These are phyloP conservation scores for Drosera capensis DNA, from an alignment of 148 eudicot genomes.

Conservation along the genomic window DNA sequence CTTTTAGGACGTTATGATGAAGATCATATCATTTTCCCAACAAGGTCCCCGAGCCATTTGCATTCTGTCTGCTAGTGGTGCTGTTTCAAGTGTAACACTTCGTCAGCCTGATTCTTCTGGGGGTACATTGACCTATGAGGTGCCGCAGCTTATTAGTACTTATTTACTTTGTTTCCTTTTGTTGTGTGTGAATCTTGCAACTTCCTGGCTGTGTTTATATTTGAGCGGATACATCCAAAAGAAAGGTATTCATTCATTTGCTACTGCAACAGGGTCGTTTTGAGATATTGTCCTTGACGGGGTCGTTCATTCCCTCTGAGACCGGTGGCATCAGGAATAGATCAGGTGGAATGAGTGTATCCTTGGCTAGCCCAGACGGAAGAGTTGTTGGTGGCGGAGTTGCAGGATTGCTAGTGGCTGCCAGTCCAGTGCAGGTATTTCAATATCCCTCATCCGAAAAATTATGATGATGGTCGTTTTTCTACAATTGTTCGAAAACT, in stretches of 20 bases:
- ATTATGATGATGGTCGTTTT: too few species aligned
- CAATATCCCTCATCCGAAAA: too few species aligned
- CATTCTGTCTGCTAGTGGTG: conserved; percentile 86
- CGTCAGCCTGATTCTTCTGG: conserved; percentile 97
- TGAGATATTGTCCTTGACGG: conserved; percentile 89
- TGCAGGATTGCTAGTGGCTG: conserved; percentile 83
- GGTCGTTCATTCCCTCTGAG: conserved; percentile 89
- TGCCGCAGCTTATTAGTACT: conserved; percentile 8
- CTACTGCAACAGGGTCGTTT: conserved; percentile 58
- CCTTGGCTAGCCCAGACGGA: conserved; percentile 88
- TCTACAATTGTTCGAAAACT: too few species aligned
- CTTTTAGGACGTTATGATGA: conserved; percentile 81
- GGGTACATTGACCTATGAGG: conserved; percentile 98
- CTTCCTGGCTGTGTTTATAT: neutral
- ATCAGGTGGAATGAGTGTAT: conserved; percentile 96
- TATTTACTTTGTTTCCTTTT: neutral
- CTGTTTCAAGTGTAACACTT: conserved; percentile 87
- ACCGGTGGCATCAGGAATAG: conserved; percentile 77
- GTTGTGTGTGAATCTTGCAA: neutral
- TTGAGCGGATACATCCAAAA: neutral
- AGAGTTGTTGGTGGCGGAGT: conserved; percentile 97
- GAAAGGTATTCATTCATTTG: neutral
- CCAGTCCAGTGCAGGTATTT: conserved; percentile 86
- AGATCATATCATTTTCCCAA: conserved; percentile 95
- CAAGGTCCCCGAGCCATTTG: conserved; percentile 97